A percentile compares a stretch with the other conserved stretches of the same genome.
Evolutionary conservation across 2,329 filamentous ascomycete genomes (phyloP).

Genomic region (Bretziella fagacearum): DNA sequence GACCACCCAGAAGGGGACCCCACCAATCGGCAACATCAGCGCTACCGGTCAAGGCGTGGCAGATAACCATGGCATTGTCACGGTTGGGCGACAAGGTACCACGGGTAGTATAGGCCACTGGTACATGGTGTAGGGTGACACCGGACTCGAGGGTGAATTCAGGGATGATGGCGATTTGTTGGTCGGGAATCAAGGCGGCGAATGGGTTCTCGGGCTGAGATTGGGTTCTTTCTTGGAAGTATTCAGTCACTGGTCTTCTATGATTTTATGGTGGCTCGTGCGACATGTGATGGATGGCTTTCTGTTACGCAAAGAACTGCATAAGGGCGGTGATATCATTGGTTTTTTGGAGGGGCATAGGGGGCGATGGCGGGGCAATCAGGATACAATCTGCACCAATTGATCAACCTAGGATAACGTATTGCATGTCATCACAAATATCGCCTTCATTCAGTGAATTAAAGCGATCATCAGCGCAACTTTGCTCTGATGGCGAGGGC

Average conservation of each 20-base stretch:
- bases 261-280: not conserved
- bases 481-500: too few species aligned
- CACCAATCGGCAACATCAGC: constrained; percentile 80
- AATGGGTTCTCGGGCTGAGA: constrained; percentile 86
- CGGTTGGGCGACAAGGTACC: constrained; percentile 40
- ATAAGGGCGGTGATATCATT: not conserved
- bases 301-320: not conserved
- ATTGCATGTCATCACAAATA: not conserved
- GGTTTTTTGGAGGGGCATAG: not conserved
- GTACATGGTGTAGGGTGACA: constrained; percentile 60
- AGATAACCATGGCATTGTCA: constrained; percentile 59
- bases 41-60: constrained; percentile 71
- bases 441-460: not conserved
- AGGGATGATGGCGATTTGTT: constrained; percentile 72
- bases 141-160: constrained; percentile 89
- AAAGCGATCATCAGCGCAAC: too few species aligned
- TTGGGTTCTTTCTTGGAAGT: constrained; percentile 45
- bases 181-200: constrained; percentile 68
- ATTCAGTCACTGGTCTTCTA: constrained; percentile 39
- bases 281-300: constrained; percentile 9
- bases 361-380: constrained; percentile 1
- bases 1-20: constrained; percentile 64
- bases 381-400: not conserved
- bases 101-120: constrained; percentile 49
- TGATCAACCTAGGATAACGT: not conserved